phyloP scores from a whole-genome alignment of 805 yeast genomes.

The Zygosaccharomyces kombuchaensis region DNA sequence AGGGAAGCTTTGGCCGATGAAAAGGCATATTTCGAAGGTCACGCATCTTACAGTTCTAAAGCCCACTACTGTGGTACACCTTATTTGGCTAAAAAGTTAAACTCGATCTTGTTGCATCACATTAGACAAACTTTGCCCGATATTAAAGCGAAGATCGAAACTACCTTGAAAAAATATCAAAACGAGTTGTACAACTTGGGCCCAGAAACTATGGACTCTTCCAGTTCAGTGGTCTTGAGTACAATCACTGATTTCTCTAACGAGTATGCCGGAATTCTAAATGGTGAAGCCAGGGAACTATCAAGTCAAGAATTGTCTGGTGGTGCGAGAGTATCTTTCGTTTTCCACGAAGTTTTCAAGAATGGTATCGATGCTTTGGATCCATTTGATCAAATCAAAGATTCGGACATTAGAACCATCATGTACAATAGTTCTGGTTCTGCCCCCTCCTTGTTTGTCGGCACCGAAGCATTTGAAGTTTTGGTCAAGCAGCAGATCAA shows the following conservation, averaged over 20 bases:
- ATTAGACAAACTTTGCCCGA: slow-evolving; percentile 88
- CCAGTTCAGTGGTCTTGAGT: slow-evolving; percentile 82
- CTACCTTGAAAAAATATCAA: slow-evolving; percentile 78
- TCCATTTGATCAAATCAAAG: slow-evolving; percentile 95
- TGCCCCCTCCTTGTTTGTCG: slow-evolving; percentile 92
- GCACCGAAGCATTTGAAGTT: slow-evolving; percentile 95
- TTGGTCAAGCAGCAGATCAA: slow-evolving; percentile 89
- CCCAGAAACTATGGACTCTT: slow-evolving; percentile 84
- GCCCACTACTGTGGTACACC: slow-evolving; percentile 99
- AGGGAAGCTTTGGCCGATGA: slow-evolving; percentile 83
- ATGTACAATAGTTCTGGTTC: slow-evolving; percentile 97
- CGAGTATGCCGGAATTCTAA: slow-evolving; percentile 85
- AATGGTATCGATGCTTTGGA: slow-evolving; percentile 89
- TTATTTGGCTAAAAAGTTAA: slow-evolving; percentile 86
- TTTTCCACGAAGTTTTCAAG: slow-evolving; percentile 91
- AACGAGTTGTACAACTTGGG: slow-evolving; percentile 74
- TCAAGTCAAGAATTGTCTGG: slow-evolving; percentile 89
- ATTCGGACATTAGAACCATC: slow-evolving; percentile 92
- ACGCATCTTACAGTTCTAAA: slow-evolving; percentile 85
- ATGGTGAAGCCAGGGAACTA: slow-evolving; percentile 88
- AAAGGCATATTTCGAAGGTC: slow-evolving; percentile 74
- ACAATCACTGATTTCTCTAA: slow-evolving; percentile 90
- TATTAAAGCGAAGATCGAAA: slow-evolving; percentile 83
- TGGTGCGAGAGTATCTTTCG: slow-evolving; percentile 96
- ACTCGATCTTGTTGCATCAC: slow-evolving; percentile 82